Evolutionary conservation across 192 early-diverging fungal species (phyloP), one percentile per base, ranked within the genome.

Genomic region (Glomus cerebriforme): DNA sequence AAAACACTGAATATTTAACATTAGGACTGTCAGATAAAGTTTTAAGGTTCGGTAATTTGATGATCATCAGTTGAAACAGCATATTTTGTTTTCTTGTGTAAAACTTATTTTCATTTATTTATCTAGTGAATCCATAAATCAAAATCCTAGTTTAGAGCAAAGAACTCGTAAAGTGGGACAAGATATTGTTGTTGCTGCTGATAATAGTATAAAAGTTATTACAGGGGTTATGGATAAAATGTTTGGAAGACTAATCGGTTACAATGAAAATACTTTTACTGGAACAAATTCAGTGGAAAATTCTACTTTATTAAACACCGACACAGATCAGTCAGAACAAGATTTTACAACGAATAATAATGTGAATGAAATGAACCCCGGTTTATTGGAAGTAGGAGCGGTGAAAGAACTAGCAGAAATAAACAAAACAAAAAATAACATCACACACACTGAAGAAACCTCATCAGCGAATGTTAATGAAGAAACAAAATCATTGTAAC

Each of bases 161-260:
- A 62, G 39, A 29, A 66, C 62, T 7, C 60, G 75, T 29, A 77
- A 26, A 43, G 64, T 77, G 31, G 75, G 75, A 26, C 64, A 77
- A 43, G 75, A 66, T n/a, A 29, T 66, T 43, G 74, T 63, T 37
- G 74, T 22, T 7, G 74, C 29, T 17, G 75, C 75, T 15, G 75
- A 66, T 9, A 77, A 22, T 66, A 24, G 75, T 31, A 22, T 77
- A 17, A 63, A 66, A 49, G 64, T 66, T 63, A 66, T 77, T 22
- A 77, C 75, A 31, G 75, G 45, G 22, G 63, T 66, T 22, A 29
- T 66, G 26, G 75, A 77, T 66, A 77, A 77, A 34, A 37, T 66
- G 27, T 29, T 77, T 45, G 75, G 75, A 35, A 43, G 75, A 19
- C 31, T 77, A n/a, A 32, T 77, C 31, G 75, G 75, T 45, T 77